Evolutionary conservation across 768 basidiomycete genomes (phyloP).

Genomic region (Rhizopogon vulgaris): DNA sequence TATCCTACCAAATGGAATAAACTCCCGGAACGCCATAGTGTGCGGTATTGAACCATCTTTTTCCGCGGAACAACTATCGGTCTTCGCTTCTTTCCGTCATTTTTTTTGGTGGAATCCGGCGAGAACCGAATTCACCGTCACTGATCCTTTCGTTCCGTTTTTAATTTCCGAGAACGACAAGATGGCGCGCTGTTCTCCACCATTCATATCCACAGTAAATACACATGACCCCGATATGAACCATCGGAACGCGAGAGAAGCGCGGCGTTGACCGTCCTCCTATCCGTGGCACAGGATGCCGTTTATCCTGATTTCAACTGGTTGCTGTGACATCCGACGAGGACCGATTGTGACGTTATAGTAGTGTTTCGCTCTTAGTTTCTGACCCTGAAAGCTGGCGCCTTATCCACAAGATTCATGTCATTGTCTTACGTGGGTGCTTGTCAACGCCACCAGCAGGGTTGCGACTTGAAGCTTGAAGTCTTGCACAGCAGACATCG

Average conservation of each 20-base stretch:
- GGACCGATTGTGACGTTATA: no score
- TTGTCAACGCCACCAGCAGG: not conserved
- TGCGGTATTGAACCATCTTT: not conserved
- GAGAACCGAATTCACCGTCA: not conserved
- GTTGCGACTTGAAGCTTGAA: not conserved
- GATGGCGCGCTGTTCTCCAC: not conserved
- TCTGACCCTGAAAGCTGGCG: no score
- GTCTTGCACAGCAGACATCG: not conserved
- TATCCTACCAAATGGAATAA: not conserved
- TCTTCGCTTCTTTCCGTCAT: not conserved
- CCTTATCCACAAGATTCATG: no score
- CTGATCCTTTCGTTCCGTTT: not conserved
- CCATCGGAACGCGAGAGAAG: no score
- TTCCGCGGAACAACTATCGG: not conserved
- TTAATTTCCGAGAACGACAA: not conserved
- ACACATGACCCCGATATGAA: no score
- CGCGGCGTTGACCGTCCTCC: no score
- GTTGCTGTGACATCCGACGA: no score
- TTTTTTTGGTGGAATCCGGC: not conserved
- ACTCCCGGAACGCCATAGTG: no score
- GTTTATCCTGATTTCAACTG: no score
- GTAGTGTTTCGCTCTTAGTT: no score
- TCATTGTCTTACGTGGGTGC: not conserved
- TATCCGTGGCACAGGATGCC: no score
- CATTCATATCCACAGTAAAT: no score